phyloP scores from a whole-genome alignment of 106 monocot genomes.

The Narthecium ossifragum region DNA sequence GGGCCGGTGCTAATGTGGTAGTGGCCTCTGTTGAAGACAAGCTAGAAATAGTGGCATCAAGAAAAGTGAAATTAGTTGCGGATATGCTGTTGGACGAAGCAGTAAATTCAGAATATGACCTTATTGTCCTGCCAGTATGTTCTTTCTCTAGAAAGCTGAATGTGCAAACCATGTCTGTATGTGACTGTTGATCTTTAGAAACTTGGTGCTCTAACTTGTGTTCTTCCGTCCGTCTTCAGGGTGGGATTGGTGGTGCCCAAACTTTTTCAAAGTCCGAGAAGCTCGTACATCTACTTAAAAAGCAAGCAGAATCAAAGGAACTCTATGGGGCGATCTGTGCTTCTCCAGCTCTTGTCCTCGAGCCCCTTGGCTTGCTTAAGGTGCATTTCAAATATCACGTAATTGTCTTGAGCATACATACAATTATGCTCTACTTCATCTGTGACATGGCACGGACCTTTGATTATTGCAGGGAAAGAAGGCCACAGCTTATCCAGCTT shows the following conservation, averaged over 20 bases:
- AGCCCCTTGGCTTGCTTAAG: constrained; percentile 77
- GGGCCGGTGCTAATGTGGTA: constrained; percentile 64
- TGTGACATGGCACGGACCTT: not conserved
- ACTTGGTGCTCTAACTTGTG: too few relatives aligned
- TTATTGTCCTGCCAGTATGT: constrained; percentile 74
- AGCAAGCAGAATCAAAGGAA: constrained; percentile 58
- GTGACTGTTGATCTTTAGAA: too few relatives aligned
- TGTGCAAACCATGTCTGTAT: too few relatives aligned
- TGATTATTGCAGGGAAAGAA: constrained; percentile 62
- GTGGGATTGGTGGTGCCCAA: constrained; percentile 61
- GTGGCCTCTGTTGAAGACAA: constrained; percentile 74
- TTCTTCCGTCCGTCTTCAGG: constrained; percentile 17
- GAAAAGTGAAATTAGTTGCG: constrained; percentile 78
- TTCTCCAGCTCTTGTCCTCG: constrained; percentile 78
- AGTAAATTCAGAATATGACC: constrained; percentile 51
- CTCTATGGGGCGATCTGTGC: constrained; percentile 79
- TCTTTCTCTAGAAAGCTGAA: not conserved
- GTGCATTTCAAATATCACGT: constrained; percentile 14
- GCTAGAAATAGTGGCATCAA: constrained; percentile 79
- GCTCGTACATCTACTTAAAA: constrained; percentile 54
- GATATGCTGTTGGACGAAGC: constrained; percentile 72
- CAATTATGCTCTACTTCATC: not conserved
- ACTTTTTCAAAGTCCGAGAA: constrained; percentile 62
- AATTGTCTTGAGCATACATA: too few relatives aligned
- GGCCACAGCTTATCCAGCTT: constrained; percentile 65